phyloP scores from a whole-genome alignment of 768 basidiomycete genomes.

The Termitomyces sp. region DNA sequence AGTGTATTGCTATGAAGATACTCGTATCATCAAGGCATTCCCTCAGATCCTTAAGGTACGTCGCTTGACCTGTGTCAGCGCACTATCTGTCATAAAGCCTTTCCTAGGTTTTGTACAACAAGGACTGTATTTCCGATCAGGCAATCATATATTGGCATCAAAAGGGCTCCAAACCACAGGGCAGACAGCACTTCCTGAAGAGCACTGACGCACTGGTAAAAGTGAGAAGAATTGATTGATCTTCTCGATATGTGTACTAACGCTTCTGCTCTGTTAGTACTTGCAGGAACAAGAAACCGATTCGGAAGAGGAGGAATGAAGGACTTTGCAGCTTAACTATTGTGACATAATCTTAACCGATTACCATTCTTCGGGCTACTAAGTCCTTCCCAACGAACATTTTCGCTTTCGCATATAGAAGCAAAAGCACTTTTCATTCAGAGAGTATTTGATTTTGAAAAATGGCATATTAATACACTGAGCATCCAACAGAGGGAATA shows the following conservation, averaged over 20 bases:
- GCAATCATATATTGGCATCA: slow-evolving; percentile 98
- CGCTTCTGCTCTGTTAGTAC: slow-evolving; percentile 43
- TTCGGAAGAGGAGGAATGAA: slow-evolving; percentile 51
- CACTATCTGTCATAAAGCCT: neutral
- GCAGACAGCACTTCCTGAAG: slow-evolving; percentile 92
- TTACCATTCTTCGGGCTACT: neutral
- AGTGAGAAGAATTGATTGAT: slow-evolving; percentile 34
- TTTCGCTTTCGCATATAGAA: neutral
- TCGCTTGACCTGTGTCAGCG: neutral
- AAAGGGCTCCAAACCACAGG: slow-evolving; percentile 95
- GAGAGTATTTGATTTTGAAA: neutral
- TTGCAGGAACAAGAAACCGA: slow-evolving; percentile 86
- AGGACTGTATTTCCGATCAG: slow-evolving; percentile 91
- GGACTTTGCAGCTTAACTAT: neutral
- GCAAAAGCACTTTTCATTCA: neutral
- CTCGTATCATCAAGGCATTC: slow-evolving; percentile 91
- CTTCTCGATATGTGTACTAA: neutral
- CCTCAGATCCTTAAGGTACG: slow-evolving; percentile 86
- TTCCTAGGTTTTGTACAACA: slow-evolving; percentile 85
- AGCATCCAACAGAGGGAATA: neutral
- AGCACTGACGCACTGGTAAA: slow-evolving; percentile 85
- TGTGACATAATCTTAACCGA: neutral
- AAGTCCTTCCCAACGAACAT: neutral
- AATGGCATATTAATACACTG: neutral
- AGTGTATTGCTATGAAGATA: slow-evolving; percentile 95